Conservation (phyloP, 2,329 filamentous ascomycete genomes). For the Monilinia polystroma region DNA sequence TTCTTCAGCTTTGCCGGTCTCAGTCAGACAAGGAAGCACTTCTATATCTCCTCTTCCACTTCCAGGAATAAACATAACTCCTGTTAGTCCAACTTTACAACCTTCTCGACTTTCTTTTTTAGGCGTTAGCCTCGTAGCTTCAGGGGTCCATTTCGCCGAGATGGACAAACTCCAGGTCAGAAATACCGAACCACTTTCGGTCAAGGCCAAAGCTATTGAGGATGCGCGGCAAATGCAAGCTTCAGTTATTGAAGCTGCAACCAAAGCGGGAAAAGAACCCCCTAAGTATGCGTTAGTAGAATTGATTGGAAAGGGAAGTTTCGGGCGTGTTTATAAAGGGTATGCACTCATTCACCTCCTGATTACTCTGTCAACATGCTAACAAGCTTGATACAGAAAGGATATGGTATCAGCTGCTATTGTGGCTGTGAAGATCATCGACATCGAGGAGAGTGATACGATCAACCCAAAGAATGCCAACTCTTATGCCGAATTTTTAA, state of each 20-base stretch:
- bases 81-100: neutral
- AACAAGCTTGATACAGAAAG: slow-evolving; percentile 30
- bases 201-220: slow-evolving; percentile 47
- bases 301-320: slow-evolving; percentile 73
- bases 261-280: slow-evolving; percentile 56
- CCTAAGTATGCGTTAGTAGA: slow-evolving; percentile 69
- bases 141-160: slow-evolving; percentile 15
- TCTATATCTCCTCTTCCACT: slow-evolving; percentile 3
- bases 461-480: slow-evolving; percentile 63
- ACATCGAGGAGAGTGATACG: slow-evolving; percentile 75
- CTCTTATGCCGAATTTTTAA: slow-evolving; percentile 68
- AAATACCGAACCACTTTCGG: slow-evolving; percentile 25
- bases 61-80: neutral
- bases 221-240: slow-evolving; percentile 71
- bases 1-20: neutral
- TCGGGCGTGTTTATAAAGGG: slow-evolving; percentile 71
- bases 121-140: slow-evolving; percentile 22
- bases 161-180: slow-evolving; percentile 28
- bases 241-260: slow-evolving; percentile 60
- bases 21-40: neutral
- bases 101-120: slow-evolving; percentile 12
- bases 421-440: slow-evolving; percentile 79
- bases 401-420: slow-evolving; percentile 46
- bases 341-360: slow-evolving; percentile 24
- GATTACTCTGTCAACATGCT: neutral